Base-by-base conservation (phyloP, 73 alveolate species). In the Paramecium octaurelia region DNA sequence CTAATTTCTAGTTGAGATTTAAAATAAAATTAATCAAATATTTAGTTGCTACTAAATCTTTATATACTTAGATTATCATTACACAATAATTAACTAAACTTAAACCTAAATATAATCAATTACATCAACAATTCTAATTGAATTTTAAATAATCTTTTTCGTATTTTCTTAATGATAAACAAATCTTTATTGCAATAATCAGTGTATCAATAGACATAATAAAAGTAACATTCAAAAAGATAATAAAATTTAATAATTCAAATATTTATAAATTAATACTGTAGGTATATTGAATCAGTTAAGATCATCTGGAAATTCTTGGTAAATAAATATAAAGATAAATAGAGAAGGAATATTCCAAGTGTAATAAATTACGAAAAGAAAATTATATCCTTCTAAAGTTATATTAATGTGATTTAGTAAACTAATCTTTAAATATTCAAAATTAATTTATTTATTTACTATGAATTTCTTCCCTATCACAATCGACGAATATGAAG, bases 41-140 rank as follows among this genome's bases (percentile, higher is more conserved):
- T 54, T 64, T 64, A 64, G 54, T 64, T 64, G 46, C 84, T 64
- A 64, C 84, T 64, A 64, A 64, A 64, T 64, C 84, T 64, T 64
- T 64, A 64, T 64, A 64, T 64, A 64, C 48, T 54, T 54, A 54
- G 69, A 54, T 54, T 54, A 54, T 18, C 11, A 54, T n/a, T 54
- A 20, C 31, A 18, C 8, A 50, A 54, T 54, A 54, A 54, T 54
- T 54, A 18, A 18, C 4, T 54, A 54, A 54, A 54, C 69, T 54
- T 54, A n/a, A 54, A 54, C 31, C 69, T 54, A 54, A 54, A 54
- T 54, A 54, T 54, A 54, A 54, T 54, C 69, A 54, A 54, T 54
- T 18, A 54, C 11, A 54, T 54, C 29, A 54, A 16, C 31, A 54
- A 18, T 54, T 54, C 20, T 54, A n/a, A 7, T 3, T 0, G 31